Conservation (phyloP, 768 basidiomycete species). For the Pholiota conissans region DNA sequence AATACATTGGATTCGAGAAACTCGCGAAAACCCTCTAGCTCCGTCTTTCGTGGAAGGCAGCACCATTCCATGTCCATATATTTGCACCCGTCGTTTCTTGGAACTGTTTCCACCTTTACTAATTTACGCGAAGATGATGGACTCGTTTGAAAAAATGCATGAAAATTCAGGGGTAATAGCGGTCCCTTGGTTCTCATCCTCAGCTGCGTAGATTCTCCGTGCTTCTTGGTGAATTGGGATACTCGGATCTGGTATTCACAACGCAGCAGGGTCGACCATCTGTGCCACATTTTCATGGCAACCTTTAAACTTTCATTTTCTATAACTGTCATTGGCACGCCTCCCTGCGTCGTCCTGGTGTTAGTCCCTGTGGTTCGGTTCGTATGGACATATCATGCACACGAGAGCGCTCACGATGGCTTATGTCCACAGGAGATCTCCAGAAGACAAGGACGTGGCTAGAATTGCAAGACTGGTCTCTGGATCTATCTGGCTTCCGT, state of each 20-base stretch:
- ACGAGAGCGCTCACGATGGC: neutral
- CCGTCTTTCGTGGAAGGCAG: too few species aligned
- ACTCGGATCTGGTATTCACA: neutral
- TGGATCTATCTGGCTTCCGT: neutral
- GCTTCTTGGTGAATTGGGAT: neutral
- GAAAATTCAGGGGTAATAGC: neutral
- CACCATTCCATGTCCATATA: too few species aligned
- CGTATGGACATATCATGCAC: neutral
- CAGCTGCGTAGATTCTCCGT: neutral
- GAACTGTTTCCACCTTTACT: too few species aligned
- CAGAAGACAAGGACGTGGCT: neutral
- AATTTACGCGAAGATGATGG: too few species aligned
- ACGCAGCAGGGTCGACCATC: neutral
- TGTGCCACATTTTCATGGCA: neutral
- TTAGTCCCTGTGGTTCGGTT: neutral
- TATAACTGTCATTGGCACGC: neutral
- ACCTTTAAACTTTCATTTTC: neutral
- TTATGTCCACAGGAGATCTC: neutral
- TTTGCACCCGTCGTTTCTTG: too few species aligned
- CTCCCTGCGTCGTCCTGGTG: neutral
- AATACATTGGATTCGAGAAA: too few species aligned
- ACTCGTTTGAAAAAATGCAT: neutral
- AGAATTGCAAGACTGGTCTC: neutral
- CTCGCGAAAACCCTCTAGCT: too few species aligned
- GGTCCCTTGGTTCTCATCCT: neutral